phyloP scores from a whole-genome alignment of 345 rosid species.

The Gossypium mustelinum region DNA sequence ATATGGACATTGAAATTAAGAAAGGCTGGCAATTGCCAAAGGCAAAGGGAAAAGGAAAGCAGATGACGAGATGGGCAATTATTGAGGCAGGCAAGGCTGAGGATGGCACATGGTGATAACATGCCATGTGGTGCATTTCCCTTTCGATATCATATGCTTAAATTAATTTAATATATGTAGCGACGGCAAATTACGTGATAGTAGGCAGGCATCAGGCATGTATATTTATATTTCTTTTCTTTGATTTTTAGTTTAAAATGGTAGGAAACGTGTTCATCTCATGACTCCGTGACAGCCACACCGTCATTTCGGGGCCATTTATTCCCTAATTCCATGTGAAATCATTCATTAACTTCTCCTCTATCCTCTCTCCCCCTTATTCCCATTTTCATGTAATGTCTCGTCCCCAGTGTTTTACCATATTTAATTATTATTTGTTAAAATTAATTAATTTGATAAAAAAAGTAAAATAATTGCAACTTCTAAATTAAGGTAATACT shows the following conservation, averaged over 20 bases:
- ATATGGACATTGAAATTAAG: background rate
- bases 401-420: background rate
- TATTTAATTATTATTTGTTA: no score
- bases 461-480: no score
- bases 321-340: constrained; percentile 3
- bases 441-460: no score
- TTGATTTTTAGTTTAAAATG: background rate
- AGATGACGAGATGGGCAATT: background rate
- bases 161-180: background rate
- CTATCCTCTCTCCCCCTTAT: background rate
- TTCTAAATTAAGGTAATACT: no score
- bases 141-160: background rate
- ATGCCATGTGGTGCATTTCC: constrained; percentile 5
- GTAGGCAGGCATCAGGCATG: background rate
- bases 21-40: background rate
- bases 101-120: constrained; percentile 1
- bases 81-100: background rate
- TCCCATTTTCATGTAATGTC: background rate
- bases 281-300: background rate
- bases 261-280: constrained; percentile 2
- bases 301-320: background rate
- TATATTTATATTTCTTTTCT: background rate
- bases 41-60: background rate
- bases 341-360: background rate
- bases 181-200: constrained; percentile 8